Evolutionary conservation across 331 rosid species (phyloP).

Genomic region (Saraca asoca): DNA sequence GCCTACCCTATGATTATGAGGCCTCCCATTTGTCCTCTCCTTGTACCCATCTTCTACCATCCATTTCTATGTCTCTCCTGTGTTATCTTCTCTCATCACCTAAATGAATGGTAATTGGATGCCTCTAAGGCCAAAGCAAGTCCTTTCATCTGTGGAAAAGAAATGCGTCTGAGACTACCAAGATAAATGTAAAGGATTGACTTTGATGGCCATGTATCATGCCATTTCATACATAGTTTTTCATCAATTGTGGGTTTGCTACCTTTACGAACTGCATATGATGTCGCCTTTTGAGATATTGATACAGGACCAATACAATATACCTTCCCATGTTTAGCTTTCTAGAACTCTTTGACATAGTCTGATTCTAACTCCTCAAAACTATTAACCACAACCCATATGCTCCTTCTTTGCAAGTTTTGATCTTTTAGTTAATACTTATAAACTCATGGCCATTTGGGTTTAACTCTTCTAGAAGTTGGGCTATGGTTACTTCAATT

Average conservation of each 20-base stretch:
- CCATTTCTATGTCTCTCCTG: slow-evolving; percentile 34
- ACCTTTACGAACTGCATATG: background rate
- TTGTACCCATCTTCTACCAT: slow-evolving; percentile 7
- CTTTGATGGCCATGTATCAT: slow-evolving; percentile 27
- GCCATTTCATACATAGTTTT: slow-evolving; percentile 32
- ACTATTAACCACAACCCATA: slow-evolving; percentile 38
- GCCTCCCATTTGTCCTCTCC: slow-evolving; percentile 34
- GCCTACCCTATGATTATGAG: slow-evolving; percentile 41
- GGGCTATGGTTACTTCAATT: background rate
- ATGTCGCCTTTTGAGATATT: slow-evolving; percentile 8
- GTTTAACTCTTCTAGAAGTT: background rate
- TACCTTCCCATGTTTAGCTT: slow-evolving; percentile 8
- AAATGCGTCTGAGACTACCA: slow-evolving; percentile 34
- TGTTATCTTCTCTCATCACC: slow-evolving; percentile 29
- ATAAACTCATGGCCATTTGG: background rate
- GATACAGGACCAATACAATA: slow-evolving; percentile 42
- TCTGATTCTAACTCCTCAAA: slow-evolving; percentile 37
- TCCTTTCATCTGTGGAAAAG: slow-evolving; percentile 25
- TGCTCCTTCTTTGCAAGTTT: background rate
- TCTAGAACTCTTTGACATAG: slow-evolving; percentile 38
- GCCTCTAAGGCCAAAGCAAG: slow-evolving; percentile 49
- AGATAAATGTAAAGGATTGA: slow-evolving; percentile 41
- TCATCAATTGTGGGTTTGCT: slow-evolving; percentile 16
- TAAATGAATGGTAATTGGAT: slow-evolving; percentile 35
- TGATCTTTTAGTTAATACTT: background rate